These are phyloP conservation scores for Mycena floridula DNA, from an alignment of 768 basidiomycete genomes.

Conservation along the genomic window DNA sequence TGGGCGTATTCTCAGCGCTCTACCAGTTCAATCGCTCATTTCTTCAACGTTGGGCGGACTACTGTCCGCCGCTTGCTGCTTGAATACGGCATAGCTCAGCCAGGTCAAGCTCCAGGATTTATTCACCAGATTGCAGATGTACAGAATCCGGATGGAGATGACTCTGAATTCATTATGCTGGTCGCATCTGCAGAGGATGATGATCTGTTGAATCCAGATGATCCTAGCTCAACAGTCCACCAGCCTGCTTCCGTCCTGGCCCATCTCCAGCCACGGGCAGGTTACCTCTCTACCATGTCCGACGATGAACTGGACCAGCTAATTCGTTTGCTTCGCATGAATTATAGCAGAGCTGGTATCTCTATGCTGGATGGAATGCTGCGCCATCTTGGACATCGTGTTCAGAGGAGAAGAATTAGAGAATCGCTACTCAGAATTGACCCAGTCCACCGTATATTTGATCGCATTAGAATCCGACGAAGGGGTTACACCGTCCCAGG, in stretches of 20 bases:
- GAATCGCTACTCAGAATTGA: slow-evolving; percentile 14
- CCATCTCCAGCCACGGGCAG: not conserved
- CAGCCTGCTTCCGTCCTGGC: not conserved
- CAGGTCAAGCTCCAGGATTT: not conserved
- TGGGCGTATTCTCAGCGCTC: not conserved
- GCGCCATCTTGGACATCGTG: slow-evolving; percentile 11
- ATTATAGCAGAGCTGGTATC: slow-evolving; percentile 19
- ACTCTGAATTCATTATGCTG: too few species aligned
- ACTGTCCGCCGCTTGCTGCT: not conserved
- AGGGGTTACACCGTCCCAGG: slow-evolving; percentile 26
- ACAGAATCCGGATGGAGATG: too few species aligned
- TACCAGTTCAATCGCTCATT: not conserved
- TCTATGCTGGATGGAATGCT: slow-evolving; percentile 21
- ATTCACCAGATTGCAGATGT: slow-evolving; percentile 4
- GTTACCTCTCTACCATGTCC: not conserved
- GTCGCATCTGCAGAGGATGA: slow-evolving; percentile 3
- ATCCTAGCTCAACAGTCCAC: not conserved
- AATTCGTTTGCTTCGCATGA: slow-evolving; percentile 5
- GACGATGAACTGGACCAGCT: not conserved
- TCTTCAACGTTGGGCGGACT: not conserved
- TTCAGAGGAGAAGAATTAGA: slow-evolving; percentile 13
- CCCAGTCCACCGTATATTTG: slow-evolving; percentile 15
- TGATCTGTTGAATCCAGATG: not conserved
- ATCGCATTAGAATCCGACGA: slow-evolving; percentile 14
- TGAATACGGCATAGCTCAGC: slow-evolving; percentile 1